Percentiles rank a stretch among this genome's conserved stretches.
These are phyloP conservation scores for Agapanthus africanus DNA, from an alignment of 106 monocot species.

Conservation along the genomic window DNA sequence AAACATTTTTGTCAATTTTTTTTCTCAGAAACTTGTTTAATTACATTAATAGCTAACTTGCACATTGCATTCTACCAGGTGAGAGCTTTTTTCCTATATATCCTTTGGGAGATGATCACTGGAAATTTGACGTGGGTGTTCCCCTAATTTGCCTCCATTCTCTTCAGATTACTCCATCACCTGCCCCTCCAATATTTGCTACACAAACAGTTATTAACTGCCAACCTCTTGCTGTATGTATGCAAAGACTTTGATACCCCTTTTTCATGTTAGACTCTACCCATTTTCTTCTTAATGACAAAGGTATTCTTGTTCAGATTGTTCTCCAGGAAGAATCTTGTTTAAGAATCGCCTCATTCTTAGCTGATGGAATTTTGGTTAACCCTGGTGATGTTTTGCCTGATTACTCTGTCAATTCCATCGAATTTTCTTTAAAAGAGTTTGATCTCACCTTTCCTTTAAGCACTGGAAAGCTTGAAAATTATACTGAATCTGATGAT, in stretches of 20 bases:
- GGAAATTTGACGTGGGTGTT: constrained; percentile 29
- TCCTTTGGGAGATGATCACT: constrained; percentile 59
- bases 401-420: constrained; percentile 74
- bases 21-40: neutral
- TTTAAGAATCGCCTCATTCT: constrained; percentile 83
- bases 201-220: constrained; percentile 81
- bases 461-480: constrained; percentile 24
- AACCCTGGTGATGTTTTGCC: constrained; percentile 64
- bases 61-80: constrained; percentile 28
- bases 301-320: constrained; percentile 46
- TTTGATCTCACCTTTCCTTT: constrained; percentile 86
- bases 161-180: constrained; percentile 83
- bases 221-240: constrained; percentile 72
- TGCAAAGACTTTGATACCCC: neutral
- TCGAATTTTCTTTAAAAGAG: constrained; percentile 60
- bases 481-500: constrained; percentile 19
- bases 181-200: constrained; percentile 73
- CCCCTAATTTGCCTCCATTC: constrained; percentile 77
- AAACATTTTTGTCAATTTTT: too few species aligned
- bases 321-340: constrained; percentile 91
- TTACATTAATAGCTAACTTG: constrained; percentile 9
- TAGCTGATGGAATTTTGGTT: constrained; percentile 88
- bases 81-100: constrained; percentile 90
- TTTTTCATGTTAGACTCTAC: constrained; percentile 1
- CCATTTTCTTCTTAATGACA: neutral